Conservation (phyloP, 2,329 filamentous ascomycete species). For the Pseudocercospora crystallina region DNA sequence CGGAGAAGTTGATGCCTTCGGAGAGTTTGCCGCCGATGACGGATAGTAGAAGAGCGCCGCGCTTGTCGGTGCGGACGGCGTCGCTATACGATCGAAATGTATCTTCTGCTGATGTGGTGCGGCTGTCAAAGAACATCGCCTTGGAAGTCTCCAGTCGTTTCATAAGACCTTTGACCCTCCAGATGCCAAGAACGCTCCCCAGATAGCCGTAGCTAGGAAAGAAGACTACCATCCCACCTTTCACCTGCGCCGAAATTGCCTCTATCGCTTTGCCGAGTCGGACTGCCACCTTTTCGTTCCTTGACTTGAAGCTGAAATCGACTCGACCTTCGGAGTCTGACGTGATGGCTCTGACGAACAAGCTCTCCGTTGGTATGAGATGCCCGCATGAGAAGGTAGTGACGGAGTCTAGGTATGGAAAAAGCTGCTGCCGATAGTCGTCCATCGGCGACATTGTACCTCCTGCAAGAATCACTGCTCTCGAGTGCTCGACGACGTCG, state of each 20-base stretch:
- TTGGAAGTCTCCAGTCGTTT: conserved; percentile 21
- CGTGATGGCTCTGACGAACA: conserved; percentile 73
- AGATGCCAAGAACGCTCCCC: conserved; percentile 60
- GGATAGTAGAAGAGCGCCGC: conserved; percentile 79
- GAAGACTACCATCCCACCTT: conserved; percentile 89
- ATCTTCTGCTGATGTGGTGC: conserved; percentile 61
- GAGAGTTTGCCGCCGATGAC: conserved; percentile 94
- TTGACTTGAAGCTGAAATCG: conserved; percentile 83
- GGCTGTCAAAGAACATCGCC: conserved; percentile 58
- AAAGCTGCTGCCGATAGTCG: conserved; percentile 83
- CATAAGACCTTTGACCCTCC: conserved; percentile 39
- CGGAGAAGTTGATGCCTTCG: conserved; percentile 97
- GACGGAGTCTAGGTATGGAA: conserved; percentile 70
- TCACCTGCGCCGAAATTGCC: conserved; percentile 70
- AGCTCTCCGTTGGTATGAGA: conserved; percentile 79
- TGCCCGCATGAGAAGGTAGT: conserved; percentile 89
- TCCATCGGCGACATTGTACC: conserved; percentile 98
- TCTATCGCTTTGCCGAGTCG: conserved; percentile 74
- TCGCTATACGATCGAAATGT: conserved; percentile 71
- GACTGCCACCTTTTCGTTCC: conserved; percentile 64
- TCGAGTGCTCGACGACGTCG: conserved; percentile 78
- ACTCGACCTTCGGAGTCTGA: conserved; percentile 56
- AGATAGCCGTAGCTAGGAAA: conserved; percentile 95
- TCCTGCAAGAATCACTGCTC: conserved; percentile 85
- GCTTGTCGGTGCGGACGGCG: conserved; percentile 54